Base-by-base conservation (phyloP, 331 rosid species). In the Arachis monticola region DNA sequence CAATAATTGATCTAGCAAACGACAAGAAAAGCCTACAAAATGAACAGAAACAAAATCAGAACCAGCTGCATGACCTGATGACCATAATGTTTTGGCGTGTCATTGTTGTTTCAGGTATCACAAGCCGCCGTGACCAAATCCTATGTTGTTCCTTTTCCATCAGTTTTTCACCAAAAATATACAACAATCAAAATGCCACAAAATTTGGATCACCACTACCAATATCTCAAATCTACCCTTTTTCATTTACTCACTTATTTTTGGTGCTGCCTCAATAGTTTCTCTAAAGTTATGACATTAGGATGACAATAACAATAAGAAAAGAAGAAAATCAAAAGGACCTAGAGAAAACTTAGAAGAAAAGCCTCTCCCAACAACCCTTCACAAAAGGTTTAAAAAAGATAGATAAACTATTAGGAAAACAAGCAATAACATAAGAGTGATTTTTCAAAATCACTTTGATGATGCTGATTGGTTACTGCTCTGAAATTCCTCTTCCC, bases 401-500 rank as follows among this genome's bases (percentile, higher is more conserved):
- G 72, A 51, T 56, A 52, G 70, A 32, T 32, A 76, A 58, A 58
- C 8, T 46, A 5, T 0, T 30, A 45, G 61, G 67, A 65, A 51
- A 32, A 75, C 48, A 65, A 62, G 40, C 48, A 44, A 5, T 6
- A 60, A 69, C 57, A 51, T 51, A 42, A 51, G 30, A 17, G 48
- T 59, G 50, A 56, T 58, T 27, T 35, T 27, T 35, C 10, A 53
- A 10, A 53, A 1, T 83, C 92, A 93, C 87, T 91, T 87, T 76
- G 78, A 85, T 70, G 76, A 11, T 63, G 59, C 80, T 80, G 87
- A 64, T 84, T 53, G 59, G 31, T 13, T 53, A 5, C 30, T 81
- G 68, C 69, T 67, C 77, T 82, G 82, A 75, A 79, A 74, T 30
- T 75, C 79, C 76, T 73, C 88, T 64, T 73, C 82, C 73, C 72